A percentile compares a stretch with the other conserved stretches of the same genome.
Conservation (phyloP, 345 rosid genomes). For the Melaleuca alternifolia region DNA sequence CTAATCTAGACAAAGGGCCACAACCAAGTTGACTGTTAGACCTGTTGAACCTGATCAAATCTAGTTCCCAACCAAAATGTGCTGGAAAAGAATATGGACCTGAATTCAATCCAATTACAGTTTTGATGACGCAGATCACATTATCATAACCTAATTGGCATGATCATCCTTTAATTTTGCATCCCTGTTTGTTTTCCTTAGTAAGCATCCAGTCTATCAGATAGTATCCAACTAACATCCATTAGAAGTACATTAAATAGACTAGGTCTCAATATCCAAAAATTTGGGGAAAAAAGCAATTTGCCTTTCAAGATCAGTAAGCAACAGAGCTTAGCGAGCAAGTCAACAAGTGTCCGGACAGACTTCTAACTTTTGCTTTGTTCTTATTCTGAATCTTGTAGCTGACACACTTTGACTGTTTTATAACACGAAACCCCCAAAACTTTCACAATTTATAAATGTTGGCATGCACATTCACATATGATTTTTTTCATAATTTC, state of each 20-base stretch:
- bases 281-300: not conserved
- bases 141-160: not conserved
- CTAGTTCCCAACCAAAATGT: not conserved
- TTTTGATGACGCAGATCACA: not conserved
- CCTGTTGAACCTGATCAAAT: not conserved
- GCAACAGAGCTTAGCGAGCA: not conserved
- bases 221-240: not conserved
- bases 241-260: not conserved
- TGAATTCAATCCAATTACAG: not conserved
- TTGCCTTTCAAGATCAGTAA: not conserved
- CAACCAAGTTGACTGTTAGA: not conserved
- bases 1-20: not conserved
- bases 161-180: not conserved
- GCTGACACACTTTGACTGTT: not conserved
- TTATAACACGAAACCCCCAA: not conserved
- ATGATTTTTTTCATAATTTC: not conserved
- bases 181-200: not conserved
- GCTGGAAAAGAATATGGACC: not conserved
- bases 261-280: not conserved
- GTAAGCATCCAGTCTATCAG: not conserved
- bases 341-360: not conserved
- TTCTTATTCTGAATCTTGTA: not conserved
- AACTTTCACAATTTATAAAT: not conserved
- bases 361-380: not conserved
- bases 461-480: not conserved